Evolutionary conservation across 129 eudicot species (phyloP), one percentile per base, ranked within the genome.

Genomic region (Escallonia rubra): DNA sequence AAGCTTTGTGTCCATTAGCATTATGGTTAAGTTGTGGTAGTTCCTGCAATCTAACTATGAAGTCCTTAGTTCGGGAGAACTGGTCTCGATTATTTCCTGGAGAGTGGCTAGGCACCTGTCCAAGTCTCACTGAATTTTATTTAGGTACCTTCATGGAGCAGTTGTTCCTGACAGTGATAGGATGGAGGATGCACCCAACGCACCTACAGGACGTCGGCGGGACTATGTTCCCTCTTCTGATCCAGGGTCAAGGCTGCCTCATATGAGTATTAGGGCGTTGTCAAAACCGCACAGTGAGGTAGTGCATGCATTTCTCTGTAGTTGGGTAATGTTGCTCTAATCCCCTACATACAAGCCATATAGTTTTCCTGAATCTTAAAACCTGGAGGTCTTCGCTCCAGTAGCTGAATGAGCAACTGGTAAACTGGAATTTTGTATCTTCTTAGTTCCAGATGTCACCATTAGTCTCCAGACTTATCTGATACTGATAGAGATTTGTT

Each of bases 201-300:
- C 73, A 16, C 95, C 93, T 38, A 84, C 81, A n/a, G 96, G 99
- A 43, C 90, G 92, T 50, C 82, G 99, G 67, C 82, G 92, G 61
- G 99, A 84, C 63, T 93, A 86, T 77, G 67, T 86, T 74, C 93
- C 99, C 42, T 89, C 95, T 39, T 78, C 93, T 41, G 85, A 80
- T 57, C 95, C 90, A 41, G 96, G 99, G 47, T 86, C 96, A 66
- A 78, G 93, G 86, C 74, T 93, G 63, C 96, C 98, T 58, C 96
- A 88, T 70, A 86, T 86, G 87, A 84, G 76, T 34, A 68, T 92
- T 52, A 82, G 78, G 60, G 55, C 54, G 14, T 64, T 86, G 50
- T 74, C 90, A 2, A 46, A 81, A 16, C 64, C 40, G 43, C 68
- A 74, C 23, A 56, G 41, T 57, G 76, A 87, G 97, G 97, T 86